Conservation (phyloP, 306 rosid genomes). For the Bauhinia variegata region DNA sequence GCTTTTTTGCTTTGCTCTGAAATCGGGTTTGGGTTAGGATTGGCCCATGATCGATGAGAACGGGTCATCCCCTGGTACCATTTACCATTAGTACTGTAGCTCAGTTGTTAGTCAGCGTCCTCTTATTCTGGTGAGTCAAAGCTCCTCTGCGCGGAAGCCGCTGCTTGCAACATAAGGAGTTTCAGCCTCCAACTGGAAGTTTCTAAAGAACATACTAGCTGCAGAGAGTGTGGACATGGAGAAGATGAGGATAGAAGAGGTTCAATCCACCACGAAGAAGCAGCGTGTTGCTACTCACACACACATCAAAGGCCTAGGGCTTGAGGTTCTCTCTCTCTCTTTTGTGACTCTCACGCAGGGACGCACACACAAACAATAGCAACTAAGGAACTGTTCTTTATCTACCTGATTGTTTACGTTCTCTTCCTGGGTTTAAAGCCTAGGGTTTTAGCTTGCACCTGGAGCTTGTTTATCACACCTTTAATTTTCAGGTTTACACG, state of each 20-base stretch:
- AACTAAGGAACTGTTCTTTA: neutral
- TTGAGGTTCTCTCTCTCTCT: slow-evolving; percentile 56
- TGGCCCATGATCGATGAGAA: no score
- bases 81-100: no score
- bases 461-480: neutral
- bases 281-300: slow-evolving; percentile 59
- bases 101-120: no score
- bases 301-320: slow-evolving; percentile 91
- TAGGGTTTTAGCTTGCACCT: slow-evolving; percentile 24
- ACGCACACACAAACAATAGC: neutral
- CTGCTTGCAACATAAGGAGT: no score
- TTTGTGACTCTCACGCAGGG: neutral
- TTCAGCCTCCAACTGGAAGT: neutral
- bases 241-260: slow-evolving; percentile 83
- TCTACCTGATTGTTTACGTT: neutral
- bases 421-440: slow-evolving; percentile 10
- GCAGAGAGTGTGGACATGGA: slow-evolving; percentile 31
- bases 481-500: neutral
- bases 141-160: no score
- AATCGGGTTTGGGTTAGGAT: no score
- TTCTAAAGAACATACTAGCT: slow-evolving; percentile 14
- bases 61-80: no score
- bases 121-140: no score
- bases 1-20: no score
- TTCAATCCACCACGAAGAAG: slow-evolving; percentile 86